Evolutionary conservation across 306 rosid species (phyloP).

Genomic region (Lathyrus oleraceus): DNA sequence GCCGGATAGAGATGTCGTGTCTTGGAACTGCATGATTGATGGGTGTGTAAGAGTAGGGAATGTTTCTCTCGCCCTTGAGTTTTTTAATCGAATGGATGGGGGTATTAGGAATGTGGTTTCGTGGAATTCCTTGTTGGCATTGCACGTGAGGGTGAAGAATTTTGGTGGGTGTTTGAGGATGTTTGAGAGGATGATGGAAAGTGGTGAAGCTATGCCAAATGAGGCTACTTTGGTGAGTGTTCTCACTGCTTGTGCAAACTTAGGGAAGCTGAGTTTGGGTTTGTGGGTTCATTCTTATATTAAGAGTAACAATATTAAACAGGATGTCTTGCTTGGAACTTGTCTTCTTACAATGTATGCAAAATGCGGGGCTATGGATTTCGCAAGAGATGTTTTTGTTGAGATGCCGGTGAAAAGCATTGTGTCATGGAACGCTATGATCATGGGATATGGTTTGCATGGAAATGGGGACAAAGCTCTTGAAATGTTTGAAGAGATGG

Average conservation of each 20-base stretch:
- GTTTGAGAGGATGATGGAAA: constrained; percentile 55
- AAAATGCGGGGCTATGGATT: constrained; percentile 63
- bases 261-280: constrained; percentile 58
- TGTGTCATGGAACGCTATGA: constrained; percentile 75
- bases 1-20: constrained; percentile 50
- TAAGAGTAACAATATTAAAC: constrained; percentile 34
- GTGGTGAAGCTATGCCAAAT: constrained; percentile 53
- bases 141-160: constrained; percentile 44
- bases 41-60: constrained; percentile 55
- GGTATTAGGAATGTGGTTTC: constrained; percentile 49
- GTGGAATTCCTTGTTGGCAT: constrained; percentile 63
- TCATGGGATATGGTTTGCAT: constrained; percentile 66
- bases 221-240: constrained; percentile 69
- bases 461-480: constrained; percentile 56
- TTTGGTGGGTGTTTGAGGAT: constrained; percentile 51
- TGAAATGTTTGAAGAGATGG: constrained; percentile 58
- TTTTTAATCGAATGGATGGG: constrained; percentile 45
- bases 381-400: constrained; percentile 58
- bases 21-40: constrained; percentile 70
- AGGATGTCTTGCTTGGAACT: constrained; percentile 62
- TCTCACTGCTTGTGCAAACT: constrained; percentile 59
- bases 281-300: constrained; percentile 55
- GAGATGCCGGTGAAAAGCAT: constrained; percentile 54
- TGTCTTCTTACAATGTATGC: constrained; percentile 66
- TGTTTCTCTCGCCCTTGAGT: constrained; percentile 42